These are phyloP conservation scores for Casuarina glauca DNA, from an alignment of 306 rosid species.

Conservation along the genomic window DNA sequence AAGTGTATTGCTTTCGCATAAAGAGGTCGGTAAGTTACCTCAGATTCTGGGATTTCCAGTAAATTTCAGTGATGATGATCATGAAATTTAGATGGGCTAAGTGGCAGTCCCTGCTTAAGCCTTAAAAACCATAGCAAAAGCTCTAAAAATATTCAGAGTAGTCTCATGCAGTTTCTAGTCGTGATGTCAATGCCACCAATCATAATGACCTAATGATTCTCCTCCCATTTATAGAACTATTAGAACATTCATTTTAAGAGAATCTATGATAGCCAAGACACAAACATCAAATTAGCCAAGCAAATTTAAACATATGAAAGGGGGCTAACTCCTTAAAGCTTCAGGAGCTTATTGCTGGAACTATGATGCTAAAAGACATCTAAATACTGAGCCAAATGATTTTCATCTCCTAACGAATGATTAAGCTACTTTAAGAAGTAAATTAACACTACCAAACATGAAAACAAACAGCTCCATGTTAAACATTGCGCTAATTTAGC, in stretches of 20 bases:
- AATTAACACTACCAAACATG: constrained; percentile 6
- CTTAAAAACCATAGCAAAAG: neutral
- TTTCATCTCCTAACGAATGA: neutral
- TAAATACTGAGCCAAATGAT: neutral
- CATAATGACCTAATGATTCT: neutral
- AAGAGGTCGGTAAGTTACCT: neutral
- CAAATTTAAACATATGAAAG: neutral
- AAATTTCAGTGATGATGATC: neutral
- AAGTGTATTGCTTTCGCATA: neutral
- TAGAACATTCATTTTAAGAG: neutral
- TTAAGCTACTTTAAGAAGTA: neutral
- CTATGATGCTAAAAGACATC: constrained; percentile 6
- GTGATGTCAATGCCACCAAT: neutral
- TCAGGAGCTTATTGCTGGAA: neutral
- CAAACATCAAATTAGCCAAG: neutral
- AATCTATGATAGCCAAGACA: neutral
- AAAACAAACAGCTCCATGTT: neutral
- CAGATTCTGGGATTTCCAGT: neutral
- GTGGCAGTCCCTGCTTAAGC: neutral
- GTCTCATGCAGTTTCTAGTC: neutral
- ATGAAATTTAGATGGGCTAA: neutral
- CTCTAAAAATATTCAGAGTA: neutral
- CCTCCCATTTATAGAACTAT: neutral
- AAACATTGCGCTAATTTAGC: neutral
- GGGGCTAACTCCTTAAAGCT: neutral